These are phyloP conservation scores for Phytophthora cactorum DNA, from an alignment of 352 stramenopile species.

Conservation along the genomic window DNA sequence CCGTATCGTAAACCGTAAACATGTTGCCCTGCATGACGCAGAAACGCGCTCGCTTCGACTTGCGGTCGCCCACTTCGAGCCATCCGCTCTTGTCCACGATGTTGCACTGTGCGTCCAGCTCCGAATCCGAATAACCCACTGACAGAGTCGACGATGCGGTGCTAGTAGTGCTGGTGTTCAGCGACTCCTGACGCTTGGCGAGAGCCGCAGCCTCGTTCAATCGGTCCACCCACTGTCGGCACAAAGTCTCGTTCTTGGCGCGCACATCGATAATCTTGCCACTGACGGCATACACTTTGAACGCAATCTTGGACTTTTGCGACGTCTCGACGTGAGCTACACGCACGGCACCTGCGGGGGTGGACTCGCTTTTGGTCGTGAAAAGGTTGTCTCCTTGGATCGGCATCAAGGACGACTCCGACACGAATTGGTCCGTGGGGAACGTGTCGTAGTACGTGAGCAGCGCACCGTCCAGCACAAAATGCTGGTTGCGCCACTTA, in stretches of 20 bases:
- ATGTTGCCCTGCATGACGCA: constrained; percentile 83
- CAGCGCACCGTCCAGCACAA: constrained; percentile 78
- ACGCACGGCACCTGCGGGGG: constrained; percentile 67
- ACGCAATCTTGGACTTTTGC: constrained; percentile 79
- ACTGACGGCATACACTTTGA: constrained; percentile 84
- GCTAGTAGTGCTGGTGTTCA: constrained; percentile 77
- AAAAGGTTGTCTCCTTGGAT: constrained; percentile 73
- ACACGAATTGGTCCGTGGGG: constrained; percentile 81
- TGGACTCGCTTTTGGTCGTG: constrained; percentile 75
- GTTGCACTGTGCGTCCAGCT: constrained; percentile 73
- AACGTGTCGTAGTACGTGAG: constrained; percentile 88
- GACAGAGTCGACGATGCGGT: constrained; percentile 73
- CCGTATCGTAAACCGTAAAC: constrained; percentile 86
- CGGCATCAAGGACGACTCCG: constrained; percentile 57
- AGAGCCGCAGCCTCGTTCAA: constrained; percentile 72
- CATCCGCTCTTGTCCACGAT: constrained; percentile 84
- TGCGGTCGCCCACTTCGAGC: constrained; percentile 80
- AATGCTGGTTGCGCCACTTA: constrained; percentile 88
- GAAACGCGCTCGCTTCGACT: constrained; percentile 73
- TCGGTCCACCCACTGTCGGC: constrained; percentile 76
- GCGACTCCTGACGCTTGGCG: constrained; percentile 78
- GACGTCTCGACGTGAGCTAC: constrained; percentile 82
- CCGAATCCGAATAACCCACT: constrained; percentile 70
- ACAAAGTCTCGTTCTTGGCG: constrained; percentile 79
- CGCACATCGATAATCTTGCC: constrained; percentile 87